A percentile compares a stretch with the other conserved stretches of the same genome.
phyloP scores from a whole-genome alignment of 83 land plant species.

The Thuja plicata region DNA sequence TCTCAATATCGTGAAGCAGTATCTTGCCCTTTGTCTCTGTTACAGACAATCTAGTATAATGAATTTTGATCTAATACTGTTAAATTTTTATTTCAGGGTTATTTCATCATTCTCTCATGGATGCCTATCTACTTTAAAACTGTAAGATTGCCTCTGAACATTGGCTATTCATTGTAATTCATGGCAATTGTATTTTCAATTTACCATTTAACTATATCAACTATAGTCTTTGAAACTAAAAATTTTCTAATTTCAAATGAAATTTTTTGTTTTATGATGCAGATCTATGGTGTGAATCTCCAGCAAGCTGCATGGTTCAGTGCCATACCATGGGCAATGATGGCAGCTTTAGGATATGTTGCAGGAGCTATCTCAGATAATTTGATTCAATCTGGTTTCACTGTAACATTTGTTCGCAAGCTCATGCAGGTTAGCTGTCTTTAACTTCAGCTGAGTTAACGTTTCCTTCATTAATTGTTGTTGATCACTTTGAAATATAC shows the following conservation, averaged over 20 bases:
- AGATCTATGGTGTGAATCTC: conserved; percentile 90
- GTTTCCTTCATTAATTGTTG: neutral
- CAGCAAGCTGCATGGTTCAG: conserved; percentile 98
- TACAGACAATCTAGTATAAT: neutral
- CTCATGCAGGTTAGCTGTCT: conserved; percentile 63
- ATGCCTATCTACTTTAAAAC: conserved; percentile 95
- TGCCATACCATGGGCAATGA: conserved; percentile 95
- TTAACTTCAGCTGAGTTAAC: neutral
- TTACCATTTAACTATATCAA: neutral
- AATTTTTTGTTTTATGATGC: conserved; percentile 14
- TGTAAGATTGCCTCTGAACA: conserved; percentile 37
- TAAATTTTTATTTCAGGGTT: conserved; percentile 60
- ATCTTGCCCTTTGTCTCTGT: neutral
- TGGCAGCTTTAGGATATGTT: conserved; percentile 83
- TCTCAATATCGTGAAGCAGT: neutral
- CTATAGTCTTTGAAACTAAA: neutral
- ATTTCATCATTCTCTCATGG: conserved; percentile 93
- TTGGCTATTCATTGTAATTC: neutral
- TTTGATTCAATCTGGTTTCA: conserved; percentile 55
- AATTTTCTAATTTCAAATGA: neutral
- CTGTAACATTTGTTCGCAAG: conserved; percentile 76
- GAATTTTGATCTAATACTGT: neutral
- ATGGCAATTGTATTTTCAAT: neutral
- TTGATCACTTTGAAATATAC: neutral
- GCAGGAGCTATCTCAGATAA: conserved; percentile 82